Evolutionary conservation across 2,329 filamentous ascomycete genomes (phyloP), one percentile per base, ranked within the genome.

Genomic region (Catunica adiposa): DNA sequence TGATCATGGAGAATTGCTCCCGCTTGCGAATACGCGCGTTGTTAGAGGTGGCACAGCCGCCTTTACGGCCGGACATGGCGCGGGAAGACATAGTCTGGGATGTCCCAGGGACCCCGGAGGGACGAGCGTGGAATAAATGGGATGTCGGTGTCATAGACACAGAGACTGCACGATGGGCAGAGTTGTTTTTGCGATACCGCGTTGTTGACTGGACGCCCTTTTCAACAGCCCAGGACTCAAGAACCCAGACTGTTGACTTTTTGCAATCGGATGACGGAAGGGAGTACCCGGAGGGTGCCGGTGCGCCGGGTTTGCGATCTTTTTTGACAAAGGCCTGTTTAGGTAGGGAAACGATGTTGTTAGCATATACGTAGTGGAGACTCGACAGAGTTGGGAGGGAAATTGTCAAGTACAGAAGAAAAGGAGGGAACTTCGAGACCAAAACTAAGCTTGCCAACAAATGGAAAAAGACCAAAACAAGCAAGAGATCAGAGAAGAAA

Each of bases 181-280:
- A 63, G 58, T 69, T 69, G 25, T 63, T 65, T 61, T 81, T 82
- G 61, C 84, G 79, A 66, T 86, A 89, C 60, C 83, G 73, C 1
- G 90, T 96, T 0, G 90, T 97, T 58, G 87, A 90, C 67, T 89
- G 80, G 52, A 96, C 85, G 25, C 86, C 86, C 23, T 83, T 70
- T 20, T 69, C 68, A 31, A 87, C 70, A 0, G 87, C 86, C 66
- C 83, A 80, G 1, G 79, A 71, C 37, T 82, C 82, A 25, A 97
- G 71, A 46, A 81, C 77, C 90, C 90, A 97, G 66, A 84, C 79
- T 51, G 78, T 78, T 64, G 84, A 89, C 64, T 84, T 61, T 22
- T 59, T 59, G 37, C 57, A n/a, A 9, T 63, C 63, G 61, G 57
- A 70, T 60, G 51, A 73, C 65, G 34, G 72, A 71, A 65, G 78